Percentiles rank a stretch among this genome's conserved stretches.
Conservation (phyloP, 306 rosid species). For the Prunus dulcis region DNA sequence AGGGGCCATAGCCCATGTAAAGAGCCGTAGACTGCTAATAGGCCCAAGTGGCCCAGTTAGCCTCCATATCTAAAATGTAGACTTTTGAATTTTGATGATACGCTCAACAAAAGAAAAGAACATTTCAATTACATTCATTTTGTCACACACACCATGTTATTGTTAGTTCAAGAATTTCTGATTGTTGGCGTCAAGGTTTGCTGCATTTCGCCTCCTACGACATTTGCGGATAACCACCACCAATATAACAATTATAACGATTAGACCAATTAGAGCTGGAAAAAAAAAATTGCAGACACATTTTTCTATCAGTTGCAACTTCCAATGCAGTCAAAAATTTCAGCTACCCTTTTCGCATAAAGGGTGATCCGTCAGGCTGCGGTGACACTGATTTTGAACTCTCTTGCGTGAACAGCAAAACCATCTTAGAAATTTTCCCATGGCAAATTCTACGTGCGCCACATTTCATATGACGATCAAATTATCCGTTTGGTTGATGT, state of each 20-base stretch:
- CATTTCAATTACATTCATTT: too few species aligned
- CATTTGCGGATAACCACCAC: constrained; percentile 1
- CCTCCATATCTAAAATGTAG: too few species aligned
- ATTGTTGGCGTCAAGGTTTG: neutral
- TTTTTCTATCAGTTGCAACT: neutral
- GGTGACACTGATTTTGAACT: constrained; percentile 19
- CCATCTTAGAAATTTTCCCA: constrained; percentile 12
- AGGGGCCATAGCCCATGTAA: too few species aligned
- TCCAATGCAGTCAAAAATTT: neutral
- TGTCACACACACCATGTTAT: too few species aligned
- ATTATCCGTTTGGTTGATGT: constrained; percentile 12
- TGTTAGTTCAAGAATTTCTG: neutral
- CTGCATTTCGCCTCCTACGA: neutral
- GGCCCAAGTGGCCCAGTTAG: too few species aligned
- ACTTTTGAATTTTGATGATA: too few species aligned
- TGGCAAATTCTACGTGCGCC: constrained; percentile 8
- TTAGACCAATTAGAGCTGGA: neutral
- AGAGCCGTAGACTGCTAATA: too few species aligned
- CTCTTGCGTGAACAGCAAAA: constrained; percentile 7
- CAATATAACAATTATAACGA: neutral
- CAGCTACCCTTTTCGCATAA: constrained; percentile 20
- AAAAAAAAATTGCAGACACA: too few species aligned
- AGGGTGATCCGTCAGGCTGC: constrained; percentile 16
- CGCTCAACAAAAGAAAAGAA: too few species aligned
- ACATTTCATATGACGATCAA: constrained; percentile 3